Evolutionary conservation across 371 early-diverging fungal genomes (phyloP), one percentile per base, ranked within the genome.

Genomic region (Dichotomocladium elegans): DNA sequence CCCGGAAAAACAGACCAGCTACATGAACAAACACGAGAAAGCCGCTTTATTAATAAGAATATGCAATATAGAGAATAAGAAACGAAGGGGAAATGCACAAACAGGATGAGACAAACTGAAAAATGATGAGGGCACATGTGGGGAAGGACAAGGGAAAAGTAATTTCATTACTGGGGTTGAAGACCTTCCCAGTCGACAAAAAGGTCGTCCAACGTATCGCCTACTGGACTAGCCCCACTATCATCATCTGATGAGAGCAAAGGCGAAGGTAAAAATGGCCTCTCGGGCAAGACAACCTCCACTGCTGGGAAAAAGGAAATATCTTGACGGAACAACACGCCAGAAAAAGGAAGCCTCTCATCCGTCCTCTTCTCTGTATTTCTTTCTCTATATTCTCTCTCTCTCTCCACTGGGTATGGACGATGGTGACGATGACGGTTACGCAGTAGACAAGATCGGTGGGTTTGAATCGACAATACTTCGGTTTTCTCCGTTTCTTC

Each of bases 151-250:
- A 30, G 22, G 27, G 25, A 41, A 29, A 33, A 41, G n/a, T 26
- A 26, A 41, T 22, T n/a, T 8, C 21, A 29, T 44, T 31, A 43
- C 27, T 28, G 19, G 11, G 27, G 28, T 33, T 56, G 56, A 11
- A 47, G 29, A 14, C 49, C 56, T 19, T 56, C 56, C 56, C 56
- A 56, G 28, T 56, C 56, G 27, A 56, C 33, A 47, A 56, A 56
- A 1, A 56, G 48, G 26, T 56, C 56, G 43, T 49, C 56, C 11
- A 53, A 45, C 25, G 14, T 1, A 22, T 14, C 19, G 21, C n/a
- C 17, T 2, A 29, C 21, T 41, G 37, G 37, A 37, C 37, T 37
- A 37, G n/a, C 21, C 37, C 37, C 37, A 12, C 17, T 37, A 37
- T 48, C 49, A 21, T 48, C 56, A 44, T 48, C 49, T 24, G 43